Base-by-base conservation (phyloP, 768 basidiomycete genomes). In the Suillus spraguei region DNA sequence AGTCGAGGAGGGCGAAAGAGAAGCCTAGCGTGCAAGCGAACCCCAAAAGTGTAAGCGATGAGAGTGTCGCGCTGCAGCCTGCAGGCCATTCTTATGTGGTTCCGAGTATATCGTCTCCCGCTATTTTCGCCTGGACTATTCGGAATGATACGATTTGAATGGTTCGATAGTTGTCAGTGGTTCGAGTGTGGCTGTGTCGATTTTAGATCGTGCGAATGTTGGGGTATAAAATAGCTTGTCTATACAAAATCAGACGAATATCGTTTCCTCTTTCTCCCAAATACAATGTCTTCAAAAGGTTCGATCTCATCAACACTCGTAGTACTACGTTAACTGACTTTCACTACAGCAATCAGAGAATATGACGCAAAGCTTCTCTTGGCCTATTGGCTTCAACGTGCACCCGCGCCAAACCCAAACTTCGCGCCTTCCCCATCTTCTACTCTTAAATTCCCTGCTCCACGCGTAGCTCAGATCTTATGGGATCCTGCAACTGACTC, bases 311-410 rank as follows among this genome's bases (percentile, higher is more conserved):
- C 20, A n/a, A 10, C 3, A n/a, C 28, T 4, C 44, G 10, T 14
- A 5, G 13, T 39, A 39, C 1, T 39, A 16, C 1, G 4, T 39
- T 16, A 13, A 16, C 38, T 39, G 13, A 39, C 38, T 14, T 14
- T 5, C 13, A 39, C 0, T 39, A 24, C 61, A 89, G 88, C 90
- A 69, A 97, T 98, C 82, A 91, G 93, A 74, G 95, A 98, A 84
- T 98, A 95, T 84, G 97, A 99, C 76, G 97, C 97, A 69, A 99
- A 99, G 84, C 92, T 98, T 70, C 85, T 99, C 68, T 84, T 99
- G 36, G 94, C 95, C 46, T 97, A 98, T 84, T 97, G 95, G 95
- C 90, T 99, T 67, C 88, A 92, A 77, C 88, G 95, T 66, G 91
- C 95, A 14, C 92, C 95, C 35, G 74, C 90, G 13, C 87, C 93